phyloP scores from a whole-genome alignment of 257 asterid genomes.

The Nicotiana attenuata region DNA sequence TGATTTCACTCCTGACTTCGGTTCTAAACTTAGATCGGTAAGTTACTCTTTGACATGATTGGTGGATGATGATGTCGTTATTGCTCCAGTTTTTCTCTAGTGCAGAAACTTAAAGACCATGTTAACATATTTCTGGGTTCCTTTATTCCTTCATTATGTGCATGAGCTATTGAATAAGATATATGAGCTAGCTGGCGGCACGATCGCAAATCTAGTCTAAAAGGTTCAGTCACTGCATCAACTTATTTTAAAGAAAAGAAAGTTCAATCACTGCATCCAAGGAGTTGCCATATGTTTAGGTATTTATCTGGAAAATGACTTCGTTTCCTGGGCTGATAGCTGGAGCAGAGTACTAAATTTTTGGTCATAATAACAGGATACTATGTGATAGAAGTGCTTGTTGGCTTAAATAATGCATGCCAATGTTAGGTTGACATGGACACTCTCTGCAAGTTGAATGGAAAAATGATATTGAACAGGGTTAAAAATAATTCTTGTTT shows the following conservation, averaged over 20 bases:
- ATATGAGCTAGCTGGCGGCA: not conserved
- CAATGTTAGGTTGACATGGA: not conserved
- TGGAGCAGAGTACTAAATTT: not conserved
- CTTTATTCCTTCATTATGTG: not conserved
- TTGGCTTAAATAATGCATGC: not conserved
- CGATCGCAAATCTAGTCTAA: not conserved
- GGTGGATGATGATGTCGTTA: not conserved
- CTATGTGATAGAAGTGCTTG: not conserved
- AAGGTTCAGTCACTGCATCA: not conserved
- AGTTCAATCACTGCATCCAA: not conserved
- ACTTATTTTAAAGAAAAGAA: not conserved
- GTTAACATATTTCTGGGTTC: not conserved
- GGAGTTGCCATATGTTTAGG: not conserved
- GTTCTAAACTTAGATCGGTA: constrained; percentile 86
- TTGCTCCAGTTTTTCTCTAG: not conserved
- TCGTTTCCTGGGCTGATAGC: not conserved
- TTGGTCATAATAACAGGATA: not conserved
- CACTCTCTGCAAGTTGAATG: not conserved
- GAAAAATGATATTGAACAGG: not conserved
- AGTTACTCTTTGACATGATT: constrained; percentile 7
- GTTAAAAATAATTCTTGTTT: not conserved
- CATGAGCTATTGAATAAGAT: not conserved
- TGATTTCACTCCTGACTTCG: constrained; percentile 88
- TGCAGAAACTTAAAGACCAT: not conserved
- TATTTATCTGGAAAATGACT: not conserved